phyloP scores from a whole-genome alignment of 1,284 basidiomycete genomes.

The Moniliophthora roreri region DNA sequence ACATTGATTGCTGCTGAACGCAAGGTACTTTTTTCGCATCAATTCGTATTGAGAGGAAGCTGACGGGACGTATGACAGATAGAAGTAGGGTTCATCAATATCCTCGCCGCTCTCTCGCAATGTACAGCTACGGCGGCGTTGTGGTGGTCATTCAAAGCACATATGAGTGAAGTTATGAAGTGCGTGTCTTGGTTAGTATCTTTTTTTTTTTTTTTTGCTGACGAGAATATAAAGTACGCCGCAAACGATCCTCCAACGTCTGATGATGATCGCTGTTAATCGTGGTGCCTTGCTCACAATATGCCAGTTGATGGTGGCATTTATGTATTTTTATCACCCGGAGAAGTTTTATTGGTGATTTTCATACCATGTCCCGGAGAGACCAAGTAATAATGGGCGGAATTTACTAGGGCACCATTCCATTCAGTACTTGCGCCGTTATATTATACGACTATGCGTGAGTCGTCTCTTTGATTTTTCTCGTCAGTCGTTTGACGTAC shows the following conservation, averaged over 20 bases:
- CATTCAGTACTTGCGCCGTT: neutral
- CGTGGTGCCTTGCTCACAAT: neutral
- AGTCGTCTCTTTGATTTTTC: neutral
- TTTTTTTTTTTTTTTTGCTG: neutral
- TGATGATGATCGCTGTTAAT: neutral
- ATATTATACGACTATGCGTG: neutral
- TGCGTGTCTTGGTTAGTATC: neutral
- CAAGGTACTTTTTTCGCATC: too few species aligned
- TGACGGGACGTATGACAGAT: neutral
- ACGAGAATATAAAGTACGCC: neutral
- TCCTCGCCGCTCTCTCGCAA: slow-evolving; percentile 1
- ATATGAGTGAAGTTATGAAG: neutral
- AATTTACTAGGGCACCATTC: neutral
- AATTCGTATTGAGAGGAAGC: too few species aligned
- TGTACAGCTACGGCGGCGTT: neutral
- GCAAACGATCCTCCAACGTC: neutral
- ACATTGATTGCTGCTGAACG: too few species aligned
- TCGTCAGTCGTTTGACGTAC: too few species aligned
- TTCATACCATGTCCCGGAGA: neutral
- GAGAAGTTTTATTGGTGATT: neutral
- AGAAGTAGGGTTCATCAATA: slow-evolving; percentile 2
- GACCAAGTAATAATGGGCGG: neutral
- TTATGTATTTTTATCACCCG: neutral
- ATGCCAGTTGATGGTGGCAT: neutral
- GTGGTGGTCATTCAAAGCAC: neutral